Conservation (phyloP, 306 rosid genomes). For the Lathyrus tuberosus region DNA sequence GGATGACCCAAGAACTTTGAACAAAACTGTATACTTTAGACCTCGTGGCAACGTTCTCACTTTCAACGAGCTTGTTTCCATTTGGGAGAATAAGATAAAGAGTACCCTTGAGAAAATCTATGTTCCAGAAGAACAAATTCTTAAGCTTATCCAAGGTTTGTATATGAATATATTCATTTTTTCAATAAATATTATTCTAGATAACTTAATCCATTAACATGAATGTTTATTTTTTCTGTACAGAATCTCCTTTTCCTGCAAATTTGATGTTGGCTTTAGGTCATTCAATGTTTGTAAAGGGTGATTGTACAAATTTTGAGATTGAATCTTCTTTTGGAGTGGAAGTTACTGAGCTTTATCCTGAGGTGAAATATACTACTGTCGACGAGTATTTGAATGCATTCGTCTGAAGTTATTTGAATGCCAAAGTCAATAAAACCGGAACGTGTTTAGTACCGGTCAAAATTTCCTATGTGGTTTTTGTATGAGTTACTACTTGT, state of each 20-base stretch:
- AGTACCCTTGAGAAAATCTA: constrained; percentile 40
- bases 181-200: not conserved
- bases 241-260: constrained; percentile 47
- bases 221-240: not conserved
- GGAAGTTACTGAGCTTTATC: constrained; percentile 53
- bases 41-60: constrained; percentile 44
- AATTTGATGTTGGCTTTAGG: constrained; percentile 37
- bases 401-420: constrained; percentile 39
- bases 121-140: constrained; percentile 48
- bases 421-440: constrained; percentile 15
- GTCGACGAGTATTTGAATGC: constrained; percentile 38
- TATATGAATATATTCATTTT: not conserved
- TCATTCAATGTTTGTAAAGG: constrained; percentile 39
- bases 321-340: constrained; percentile 43
- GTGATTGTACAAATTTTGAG: constrained; percentile 41
- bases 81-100: constrained; percentile 57
- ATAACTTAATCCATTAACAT: no score
- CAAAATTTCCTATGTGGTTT: not conserved
- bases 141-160: constrained; percentile 49
- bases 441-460: not conserved
- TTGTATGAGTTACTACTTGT: not conserved
- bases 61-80: constrained; percentile 45
- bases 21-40: constrained; percentile 37
- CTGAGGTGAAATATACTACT: constrained; percentile 50
- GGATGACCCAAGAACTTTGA: constrained; percentile 55